A percentile compares a stretch with the other conserved stretches of the same genome.
phyloP scores from a whole-genome alignment of 2,329 filamentous ascomycete species.

The Alternaria panax region DNA sequence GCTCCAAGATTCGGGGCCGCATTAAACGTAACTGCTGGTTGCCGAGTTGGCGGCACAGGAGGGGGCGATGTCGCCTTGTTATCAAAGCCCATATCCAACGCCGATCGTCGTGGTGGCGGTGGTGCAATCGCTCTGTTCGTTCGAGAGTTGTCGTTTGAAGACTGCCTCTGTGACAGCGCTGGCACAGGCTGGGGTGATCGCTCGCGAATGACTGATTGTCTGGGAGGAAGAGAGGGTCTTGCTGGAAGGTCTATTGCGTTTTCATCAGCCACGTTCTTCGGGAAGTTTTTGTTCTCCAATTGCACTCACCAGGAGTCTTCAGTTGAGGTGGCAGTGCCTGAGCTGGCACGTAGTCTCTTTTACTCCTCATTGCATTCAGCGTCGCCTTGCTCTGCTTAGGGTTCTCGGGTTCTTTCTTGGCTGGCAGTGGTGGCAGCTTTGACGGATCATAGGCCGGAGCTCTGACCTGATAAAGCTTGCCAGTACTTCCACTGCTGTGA shows the following conservation, averaged over 20 bases:
- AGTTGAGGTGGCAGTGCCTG: constrained; percentile 37
- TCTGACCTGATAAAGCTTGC: constrained; percentile 52
- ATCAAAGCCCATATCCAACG: constrained; percentile 57
- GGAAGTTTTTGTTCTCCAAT: not conserved
- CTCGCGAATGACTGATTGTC: constrained; percentile 21
- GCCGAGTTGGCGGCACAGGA: constrained; percentile 39
- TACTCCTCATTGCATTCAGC: constrained; percentile 49
- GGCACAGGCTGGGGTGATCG: constrained; percentile 23
- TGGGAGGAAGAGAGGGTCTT: constrained; percentile 30
- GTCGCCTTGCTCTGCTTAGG: constrained; percentile 49
- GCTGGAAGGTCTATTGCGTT: constrained; percentile 22
- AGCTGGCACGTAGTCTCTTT: constrained; percentile 34
- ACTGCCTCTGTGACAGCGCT: constrained; percentile 24
- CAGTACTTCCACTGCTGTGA: constrained; percentile 41
- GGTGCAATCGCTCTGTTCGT: constrained; percentile 31
- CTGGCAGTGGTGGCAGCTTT: constrained; percentile 62
- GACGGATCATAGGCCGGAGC: constrained; percentile 65
- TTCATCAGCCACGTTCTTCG: not conserved
- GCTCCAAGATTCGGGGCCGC: constrained; percentile 22
- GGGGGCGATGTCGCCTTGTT: constrained; percentile 51
- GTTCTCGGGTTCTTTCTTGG: constrained; percentile 56
- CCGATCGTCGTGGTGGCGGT: constrained; percentile 52
- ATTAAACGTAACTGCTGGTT: constrained; percentile 15
- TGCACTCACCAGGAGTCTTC: constrained; percentile 33
- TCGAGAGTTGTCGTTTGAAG: constrained; percentile 14